phyloP scores from a whole-genome alignment of 2,329 filamentous ascomycete genomes.

The Colletotrichum graminicola region DNA sequence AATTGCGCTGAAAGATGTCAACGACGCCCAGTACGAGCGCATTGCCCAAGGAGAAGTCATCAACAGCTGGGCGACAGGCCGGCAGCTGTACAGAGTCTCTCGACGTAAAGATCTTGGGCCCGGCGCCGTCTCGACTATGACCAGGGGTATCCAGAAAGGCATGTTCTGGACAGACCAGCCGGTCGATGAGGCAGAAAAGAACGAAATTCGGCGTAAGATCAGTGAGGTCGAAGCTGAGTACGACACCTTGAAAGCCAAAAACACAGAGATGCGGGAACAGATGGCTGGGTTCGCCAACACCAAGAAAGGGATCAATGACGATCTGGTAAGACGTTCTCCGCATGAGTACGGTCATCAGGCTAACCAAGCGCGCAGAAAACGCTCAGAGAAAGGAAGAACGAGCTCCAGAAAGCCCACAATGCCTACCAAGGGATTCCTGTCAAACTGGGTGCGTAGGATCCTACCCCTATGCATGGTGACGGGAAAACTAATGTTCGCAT shows the following conservation, averaged over 20 bases:
- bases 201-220: slow-evolving; percentile 68
- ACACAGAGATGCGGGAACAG: slow-evolving; percentile 56
- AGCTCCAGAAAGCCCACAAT: slow-evolving; percentile 74
- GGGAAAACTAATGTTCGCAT: slow-evolving; percentile 8
- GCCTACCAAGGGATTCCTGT: slow-evolving; percentile 76
- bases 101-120: slow-evolving; percentile 86
- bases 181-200: slow-evolving; percentile 75
- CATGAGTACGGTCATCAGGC: slow-evolving; percentile 4
- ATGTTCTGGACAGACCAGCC: slow-evolving; percentile 82
- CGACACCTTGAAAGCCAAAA: slow-evolving; percentile 57
- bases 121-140: slow-evolving; percentile 76
- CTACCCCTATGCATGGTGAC: neutral
- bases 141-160: slow-evolving; percentile 71
- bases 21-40: slow-evolving; percentile 75
- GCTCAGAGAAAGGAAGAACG: slow-evolving; percentile 73
- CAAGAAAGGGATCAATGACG: slow-evolving; percentile 41
- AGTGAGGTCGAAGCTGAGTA: slow-evolving; percentile 57
- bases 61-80: slow-evolving; percentile 77
- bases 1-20: slow-evolving; percentile 73
- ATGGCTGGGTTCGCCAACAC: slow-evolving; percentile 49
- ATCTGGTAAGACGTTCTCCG: slow-evolving; percentile 48
- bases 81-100: slow-evolving; percentile 72
- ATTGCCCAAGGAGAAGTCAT: slow-evolving; percentile 71
- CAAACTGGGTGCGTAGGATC: slow-evolving; percentile 71
- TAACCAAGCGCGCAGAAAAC: slow-evolving; percentile 54